Evolutionary conservation across 176 grass and related monocot species (phyloP).

Genomic region (Carex pumila): DNA sequence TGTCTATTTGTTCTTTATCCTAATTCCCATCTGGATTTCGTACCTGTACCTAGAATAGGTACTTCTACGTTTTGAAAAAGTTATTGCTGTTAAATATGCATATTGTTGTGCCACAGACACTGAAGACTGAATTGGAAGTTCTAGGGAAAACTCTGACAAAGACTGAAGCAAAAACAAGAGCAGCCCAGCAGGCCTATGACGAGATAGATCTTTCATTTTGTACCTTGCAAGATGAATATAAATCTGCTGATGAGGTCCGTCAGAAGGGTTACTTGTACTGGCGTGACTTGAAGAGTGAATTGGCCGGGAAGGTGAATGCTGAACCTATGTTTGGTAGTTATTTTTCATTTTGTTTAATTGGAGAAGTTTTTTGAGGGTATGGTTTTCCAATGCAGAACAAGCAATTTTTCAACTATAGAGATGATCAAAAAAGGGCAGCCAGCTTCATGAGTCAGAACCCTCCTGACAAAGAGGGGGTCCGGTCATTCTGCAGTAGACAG

Average conservation of each 20-base stretch:
- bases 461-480: conserved; percentile 38
- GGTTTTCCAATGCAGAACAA: conserved; percentile 62
- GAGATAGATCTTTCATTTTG: conserved; percentile 34
- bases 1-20: background rate
- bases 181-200: conserved; percentile 45
- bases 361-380: background rate
- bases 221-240: conserved; percentile 49
- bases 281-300: conserved; percentile 46
- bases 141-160: conserved; percentile 50
- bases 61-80: background rate
- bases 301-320: conserved; percentile 51
- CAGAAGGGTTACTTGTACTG: conserved; percentile 61
- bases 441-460: background rate
- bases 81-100: conserved; percentile 17
- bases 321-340: background rate
- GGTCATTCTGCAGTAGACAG: conserved; percentile 57
- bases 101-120: conserved; percentile 37
- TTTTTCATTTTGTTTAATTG: conserved; percentile 22
- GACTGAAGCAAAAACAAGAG: conserved; percentile 53
- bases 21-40: background rate
- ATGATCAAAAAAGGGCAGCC: conserved; percentile 17
- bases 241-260: conserved; percentile 55
- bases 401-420: conserved; percentile 63
- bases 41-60: background rate
- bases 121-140: conserved; percentile 80